Base-by-base conservation (phyloP, 2,329 filamentous ascomycete species). In the Ophiostoma himal-ulmi region DNA sequence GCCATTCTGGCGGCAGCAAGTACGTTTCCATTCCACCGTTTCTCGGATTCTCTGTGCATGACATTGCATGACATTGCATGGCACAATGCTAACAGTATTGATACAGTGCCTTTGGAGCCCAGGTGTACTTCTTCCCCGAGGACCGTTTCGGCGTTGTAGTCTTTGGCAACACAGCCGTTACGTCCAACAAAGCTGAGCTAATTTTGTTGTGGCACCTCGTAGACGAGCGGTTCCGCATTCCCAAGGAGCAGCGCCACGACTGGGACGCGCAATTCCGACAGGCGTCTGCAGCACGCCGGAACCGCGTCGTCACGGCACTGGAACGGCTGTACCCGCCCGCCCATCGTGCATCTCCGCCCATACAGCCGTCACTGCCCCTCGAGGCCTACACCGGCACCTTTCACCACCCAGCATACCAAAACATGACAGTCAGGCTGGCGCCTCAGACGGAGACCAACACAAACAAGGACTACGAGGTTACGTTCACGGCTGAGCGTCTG, bases 81-180 rank as follows among this genome's bases (percentile, higher is more conserved):
- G 2, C 13, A 44, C 4, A 14, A 22, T 26, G 6, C 57, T 66
- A 26, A 68, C n/a, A 6, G 1, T 14, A 1, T 57, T 30, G 30
- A 30, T 30, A 30, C 30, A 73, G 72, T 67, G 82, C 80, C 5
- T 83, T 81, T 71, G 82, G 80, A 5, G 78, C 82, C 0, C 75
- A 80, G 48, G 76, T 84, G 36, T 78, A 78, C 67, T 82, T 83
- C 74, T 77, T 85, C 65, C 83, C 84, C 0, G 78, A 78, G 13
- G 70, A 80, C 26, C 76, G 79, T 5, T 85, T 79, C 72, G 82
- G 81, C 3, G 75, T 83, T 13, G 78, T 82, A 5, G 74, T 78
- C 20, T 76, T 85, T 72, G 80, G 75, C 1, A 87, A 86, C 70
- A 83, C 81, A 30, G 80, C 78, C 10, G 14, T 75, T 5, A 80